Percentiles rank a stretch among this genome's conserved stretches.
Evolutionary conservation across 108 stramenopile genomes (phyloP).

Genomic region (Cylindrotheca closterium): DNA sequence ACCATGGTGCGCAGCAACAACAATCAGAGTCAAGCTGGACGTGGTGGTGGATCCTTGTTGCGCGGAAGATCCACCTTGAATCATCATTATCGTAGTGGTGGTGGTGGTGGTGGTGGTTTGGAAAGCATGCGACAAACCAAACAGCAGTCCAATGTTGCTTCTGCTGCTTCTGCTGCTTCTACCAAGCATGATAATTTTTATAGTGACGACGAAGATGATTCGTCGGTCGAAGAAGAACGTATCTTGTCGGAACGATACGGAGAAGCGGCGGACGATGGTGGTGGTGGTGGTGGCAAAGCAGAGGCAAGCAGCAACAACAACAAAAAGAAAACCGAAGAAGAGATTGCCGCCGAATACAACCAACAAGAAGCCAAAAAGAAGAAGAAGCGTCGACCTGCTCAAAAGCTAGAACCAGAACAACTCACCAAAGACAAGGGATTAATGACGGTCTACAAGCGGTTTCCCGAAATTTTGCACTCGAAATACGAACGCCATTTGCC

Average conservation of each 20-base stretch:
- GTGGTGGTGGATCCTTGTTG: too few species aligned
- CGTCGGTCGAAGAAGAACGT: conserved; percentile 50
- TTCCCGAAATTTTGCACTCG: conserved; percentile 28
- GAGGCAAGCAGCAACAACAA: conserved; percentile 4
- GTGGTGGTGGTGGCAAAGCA: conserved; percentile 11
- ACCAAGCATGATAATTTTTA: neutral
- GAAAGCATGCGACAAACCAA: neutral
- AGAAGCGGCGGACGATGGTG: conserved; percentile 48
- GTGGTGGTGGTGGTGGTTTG: neutral
- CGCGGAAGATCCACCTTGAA: too few species aligned
- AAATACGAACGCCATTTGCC: conserved; percentile 7
- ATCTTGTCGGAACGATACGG: conserved; percentile 52
- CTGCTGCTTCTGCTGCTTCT: too few species aligned
- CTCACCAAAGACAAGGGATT: conserved; percentile 14
- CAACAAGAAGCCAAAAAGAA: conserved; percentile 29
- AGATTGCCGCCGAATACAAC: conserved; percentile 54
- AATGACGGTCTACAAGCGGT: conserved; percentile 21
- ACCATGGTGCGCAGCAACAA: neutral
- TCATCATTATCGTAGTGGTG: neutral
- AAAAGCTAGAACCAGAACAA: neutral
- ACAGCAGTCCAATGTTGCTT: too few species aligned
- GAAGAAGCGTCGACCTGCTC: neutral
- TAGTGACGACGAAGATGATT: conserved; percentile 19
- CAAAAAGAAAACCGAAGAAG: conserved; percentile 21
- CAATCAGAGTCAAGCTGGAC: too few species aligned